Evolutionary conservation across 768 basidiomycete genomes (phyloP).

Genomic region (Podaxis sp.): DNA sequence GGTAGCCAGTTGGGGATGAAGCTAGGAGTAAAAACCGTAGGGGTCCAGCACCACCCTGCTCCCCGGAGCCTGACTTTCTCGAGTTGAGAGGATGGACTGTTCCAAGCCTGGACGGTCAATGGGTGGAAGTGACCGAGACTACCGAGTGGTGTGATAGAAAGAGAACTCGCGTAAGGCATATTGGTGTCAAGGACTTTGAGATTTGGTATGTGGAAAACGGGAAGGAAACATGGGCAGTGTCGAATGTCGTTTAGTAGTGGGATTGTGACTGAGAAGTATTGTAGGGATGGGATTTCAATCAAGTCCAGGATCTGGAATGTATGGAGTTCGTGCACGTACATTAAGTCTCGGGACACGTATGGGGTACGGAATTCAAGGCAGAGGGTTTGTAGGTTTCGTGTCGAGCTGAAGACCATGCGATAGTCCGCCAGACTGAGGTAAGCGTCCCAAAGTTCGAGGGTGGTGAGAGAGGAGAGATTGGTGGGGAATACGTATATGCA

Average conservation of each 20-base stretch:
- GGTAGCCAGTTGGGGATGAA: not conserved
- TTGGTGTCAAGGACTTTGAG: constrained; percentile 27
- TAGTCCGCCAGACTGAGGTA: not conserved
- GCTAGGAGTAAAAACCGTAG: not conserved
- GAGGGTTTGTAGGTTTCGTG: not conserved
- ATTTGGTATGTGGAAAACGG: constrained; percentile 20
- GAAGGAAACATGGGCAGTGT: constrained; percentile 19
- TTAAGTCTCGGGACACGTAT: not conserved
- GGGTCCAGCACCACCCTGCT: not conserved
- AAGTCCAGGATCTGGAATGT: not conserved
- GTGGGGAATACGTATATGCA: not conserved
- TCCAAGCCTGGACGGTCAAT: constrained; percentile 13
- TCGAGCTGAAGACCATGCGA: not conserved
- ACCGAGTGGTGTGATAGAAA: too few relatives aligned
- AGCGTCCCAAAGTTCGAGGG: not conserved
- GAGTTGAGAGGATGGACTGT: not conserved
- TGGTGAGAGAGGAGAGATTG: not conserved
- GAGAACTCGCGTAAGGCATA: not conserved
- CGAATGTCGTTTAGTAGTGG: constrained; percentile 4
- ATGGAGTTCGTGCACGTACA: not conserved
- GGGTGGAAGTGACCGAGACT: constrained; percentile 11
- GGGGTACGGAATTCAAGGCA: not conserved
- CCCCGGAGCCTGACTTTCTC: not conserved
- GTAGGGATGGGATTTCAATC: constrained; percentile 20
- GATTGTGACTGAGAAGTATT: constrained; percentile 21